phyloP scores from a whole-genome alignment of 1,139 yeast genomes.

The Zygosaccharomyces sapae region DNA sequence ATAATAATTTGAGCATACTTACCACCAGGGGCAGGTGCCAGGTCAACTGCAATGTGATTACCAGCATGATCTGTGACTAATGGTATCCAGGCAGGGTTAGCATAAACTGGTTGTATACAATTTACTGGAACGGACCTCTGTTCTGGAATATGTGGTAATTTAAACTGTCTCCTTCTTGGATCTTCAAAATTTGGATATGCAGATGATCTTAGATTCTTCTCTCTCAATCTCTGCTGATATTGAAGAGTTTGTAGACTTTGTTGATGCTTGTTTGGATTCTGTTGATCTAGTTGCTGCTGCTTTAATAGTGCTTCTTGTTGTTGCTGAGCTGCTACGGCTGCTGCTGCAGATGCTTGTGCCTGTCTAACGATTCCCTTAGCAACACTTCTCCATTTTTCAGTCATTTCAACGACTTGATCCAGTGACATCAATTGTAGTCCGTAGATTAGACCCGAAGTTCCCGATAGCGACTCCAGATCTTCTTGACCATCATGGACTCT shows the following conservation, averaged over 20 bases:
- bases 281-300: constrained; percentile 4
- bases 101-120: constrained; percentile 64
- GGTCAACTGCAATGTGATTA: constrained; percentile 82
- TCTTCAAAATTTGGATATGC: constrained; percentile 4
- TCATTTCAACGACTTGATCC: constrained; percentile 60
- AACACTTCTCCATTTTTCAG: constrained; percentile 66
- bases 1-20: constrained; percentile 81
- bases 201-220: background rate
- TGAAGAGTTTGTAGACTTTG: background rate
- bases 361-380: constrained; percentile 44
- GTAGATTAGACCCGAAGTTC: constrained; percentile 57
- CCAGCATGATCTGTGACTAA: constrained; percentile 83
- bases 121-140: constrained; percentile 77
- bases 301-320: background rate
- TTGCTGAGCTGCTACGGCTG: constrained; percentile 6
- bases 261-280: background rate
- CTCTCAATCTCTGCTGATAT: background rate
- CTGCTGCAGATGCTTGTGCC: constrained; percentile 7
- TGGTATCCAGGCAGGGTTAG: constrained; percentile 90
- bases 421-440: constrained; percentile 62
- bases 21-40: constrained; percentile 78
- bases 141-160: constrained; percentile 43
- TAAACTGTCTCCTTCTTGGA: constrained; percentile 28
- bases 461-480: constrained; percentile 46
- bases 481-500: constrained; percentile 68